A percentile compares a stretch with the other conserved stretches of the same genome.
phyloP scores from a whole-genome alignment of 2,329 filamentous ascomycete genomes.

The Samsoniella hepiali region DNA sequence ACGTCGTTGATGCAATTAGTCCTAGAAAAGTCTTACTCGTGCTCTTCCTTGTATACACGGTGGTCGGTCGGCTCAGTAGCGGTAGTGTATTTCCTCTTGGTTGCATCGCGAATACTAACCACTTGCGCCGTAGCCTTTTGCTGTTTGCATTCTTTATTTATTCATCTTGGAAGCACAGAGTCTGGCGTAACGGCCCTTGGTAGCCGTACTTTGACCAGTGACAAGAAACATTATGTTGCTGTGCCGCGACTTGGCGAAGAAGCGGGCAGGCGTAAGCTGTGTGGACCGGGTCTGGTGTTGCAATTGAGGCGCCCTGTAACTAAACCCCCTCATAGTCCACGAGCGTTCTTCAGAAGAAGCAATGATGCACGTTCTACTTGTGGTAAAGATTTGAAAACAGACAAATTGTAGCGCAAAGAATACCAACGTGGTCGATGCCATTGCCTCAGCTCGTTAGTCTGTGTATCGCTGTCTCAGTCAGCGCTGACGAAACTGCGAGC shows the following conservation, averaged over 20 bases:
- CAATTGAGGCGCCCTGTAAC: too few species aligned
- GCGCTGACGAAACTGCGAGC: background rate
- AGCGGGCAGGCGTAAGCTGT: slow-evolving; percentile 54
- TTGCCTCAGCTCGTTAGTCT: too few species aligned
- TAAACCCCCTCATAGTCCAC: too few species aligned
- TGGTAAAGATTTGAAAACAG: too few species aligned
- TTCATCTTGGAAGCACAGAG: slow-evolving; percentile 47
- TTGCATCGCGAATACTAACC: slow-evolving; percentile 48
- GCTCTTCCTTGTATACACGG: slow-evolving; percentile 35
- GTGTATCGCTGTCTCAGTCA: too few species aligned
- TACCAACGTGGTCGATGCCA: too few species aligned
- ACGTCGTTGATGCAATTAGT: slow-evolving; percentile 41
- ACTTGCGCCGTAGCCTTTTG: slow-evolving; percentile 29
- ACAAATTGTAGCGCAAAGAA: too few species aligned
- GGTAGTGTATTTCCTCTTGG: slow-evolving; percentile 55
- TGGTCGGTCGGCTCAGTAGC: slow-evolving; percentile 48
- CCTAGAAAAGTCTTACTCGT: slow-evolving; percentile 43
- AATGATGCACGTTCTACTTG: too few species aligned
- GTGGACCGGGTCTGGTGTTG: slow-evolving; percentile 28
- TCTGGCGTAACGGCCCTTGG: slow-evolving; percentile 59
- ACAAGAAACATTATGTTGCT: slow-evolving; percentile 54
- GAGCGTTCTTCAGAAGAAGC: too few species aligned
- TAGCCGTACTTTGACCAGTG: slow-evolving; percentile 51
- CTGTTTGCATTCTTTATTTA: slow-evolving; percentile 26
- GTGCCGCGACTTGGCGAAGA: slow-evolving; percentile 26